phyloP scores from a whole-genome alignment of 1,139 yeast genomes.

The Scheffersomyces titani region DNA sequence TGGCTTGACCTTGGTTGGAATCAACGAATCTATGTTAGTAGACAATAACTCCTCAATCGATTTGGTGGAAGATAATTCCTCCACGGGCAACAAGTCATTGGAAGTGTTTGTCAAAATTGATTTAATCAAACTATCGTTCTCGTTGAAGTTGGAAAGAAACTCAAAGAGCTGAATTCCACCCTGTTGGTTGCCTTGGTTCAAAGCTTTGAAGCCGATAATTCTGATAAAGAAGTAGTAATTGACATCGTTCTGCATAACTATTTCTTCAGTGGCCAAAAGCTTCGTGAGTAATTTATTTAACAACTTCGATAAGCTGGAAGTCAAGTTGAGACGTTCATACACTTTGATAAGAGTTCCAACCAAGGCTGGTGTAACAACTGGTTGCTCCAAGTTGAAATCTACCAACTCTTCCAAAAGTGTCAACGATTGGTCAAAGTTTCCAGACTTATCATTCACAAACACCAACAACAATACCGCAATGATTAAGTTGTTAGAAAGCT shows the following conservation, averaged over 20 bases:
- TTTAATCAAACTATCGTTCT: slow-evolving; percentile 35
- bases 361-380: slow-evolving; percentile 39
- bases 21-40: slow-evolving; percentile 18
- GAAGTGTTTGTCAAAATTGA: slow-evolving; percentile 25
- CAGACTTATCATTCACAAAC: slow-evolving; percentile 40
- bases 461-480: slow-evolving; percentile 46
- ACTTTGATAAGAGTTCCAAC: slow-evolving; percentile 48
- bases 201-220: slow-evolving; percentile 49
- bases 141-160: slow-evolving; percentile 25
- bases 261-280: slow-evolving; percentile 18
- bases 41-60: slow-evolving; percentile 31
- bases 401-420: slow-evolving; percentile 40
- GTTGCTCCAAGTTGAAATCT: slow-evolving; percentile 16
- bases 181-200: slow-evolving; percentile 30
- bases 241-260: slow-evolving; percentile 20
- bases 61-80: slow-evolving; percentile 28
- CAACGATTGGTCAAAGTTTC: slow-evolving; percentile 48
- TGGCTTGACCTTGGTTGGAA: background rate
- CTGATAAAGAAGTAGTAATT: slow-evolving; percentile 42
- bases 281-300: slow-evolving; percentile 25
- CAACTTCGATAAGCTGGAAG: slow-evolving; percentile 24
- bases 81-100: slow-evolving; percentile 32
- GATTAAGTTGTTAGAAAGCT: slow-evolving; percentile 16
- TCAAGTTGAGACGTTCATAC: slow-evolving; percentile 39
- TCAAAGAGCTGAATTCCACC: slow-evolving; percentile 34